Percentiles rank a stretch among this genome's conserved stretches.
Evolutionary conservation across 208 protist species (phyloP).

Genomic region (Acanthamoeba royreba): DNA sequence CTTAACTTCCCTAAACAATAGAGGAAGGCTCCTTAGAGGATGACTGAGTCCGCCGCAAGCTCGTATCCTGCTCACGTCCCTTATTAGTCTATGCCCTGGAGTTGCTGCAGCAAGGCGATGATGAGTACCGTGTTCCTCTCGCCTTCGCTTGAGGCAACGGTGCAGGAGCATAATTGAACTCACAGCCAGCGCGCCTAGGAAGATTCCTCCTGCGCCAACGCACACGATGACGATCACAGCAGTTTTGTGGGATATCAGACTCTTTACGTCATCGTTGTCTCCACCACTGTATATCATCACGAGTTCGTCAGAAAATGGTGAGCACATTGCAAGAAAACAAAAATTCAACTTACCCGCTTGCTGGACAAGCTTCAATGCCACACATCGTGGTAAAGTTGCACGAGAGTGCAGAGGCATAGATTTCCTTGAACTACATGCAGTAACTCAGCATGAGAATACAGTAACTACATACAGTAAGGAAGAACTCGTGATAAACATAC

Average conservation of each 20-base stretch:
- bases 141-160: neutral
- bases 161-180: neutral
- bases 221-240: neutral
- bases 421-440: neutral
- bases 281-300: neutral
- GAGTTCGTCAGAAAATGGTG: neutral
- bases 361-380: neutral
- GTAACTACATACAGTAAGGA: neutral
- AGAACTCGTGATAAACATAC: neutral
- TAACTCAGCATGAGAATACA: neutral
- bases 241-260: neutral
- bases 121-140: neutral
- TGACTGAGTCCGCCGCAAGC: neutral
- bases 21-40: neutral
- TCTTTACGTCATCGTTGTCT: neutral
- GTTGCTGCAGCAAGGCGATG: neutral
- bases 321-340: neutral
- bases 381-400: neutral
- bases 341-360: neutral
- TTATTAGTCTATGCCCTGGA: no score
- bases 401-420: neutral
- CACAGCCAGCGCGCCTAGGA: neutral
- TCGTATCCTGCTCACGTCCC: neutral
- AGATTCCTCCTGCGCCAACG: neutral
- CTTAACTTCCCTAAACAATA: neutral